Evolutionary conservation across 352 stramenopile genomes (phyloP), one percentile per base, ranked within the genome.

Genomic region (Vaucheria bursata): DNA sequence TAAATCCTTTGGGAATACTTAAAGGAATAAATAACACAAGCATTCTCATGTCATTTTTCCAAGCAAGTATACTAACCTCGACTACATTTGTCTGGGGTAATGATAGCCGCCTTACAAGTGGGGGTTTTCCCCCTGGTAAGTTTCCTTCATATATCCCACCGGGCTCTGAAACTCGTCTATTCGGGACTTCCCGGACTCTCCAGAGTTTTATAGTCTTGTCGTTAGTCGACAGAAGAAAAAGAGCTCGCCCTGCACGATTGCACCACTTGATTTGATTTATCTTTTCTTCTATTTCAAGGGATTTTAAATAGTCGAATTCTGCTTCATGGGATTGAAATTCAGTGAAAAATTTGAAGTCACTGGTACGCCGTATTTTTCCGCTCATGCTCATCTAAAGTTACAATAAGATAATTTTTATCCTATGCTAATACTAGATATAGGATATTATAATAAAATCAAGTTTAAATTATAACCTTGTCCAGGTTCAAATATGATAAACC

Each of bases 251-350:
- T 49, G 87, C 89, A 4, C 87, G 84, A n/a, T 87, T 85, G 75
- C 91, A 96, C 91, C 92, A 98, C 79, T 94, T 93, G 84, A 98
- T 97, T 29, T 96, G 88, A 84, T 97, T 97, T 82, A 98, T 97
- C 77, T 97, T 97, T 80, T 97, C 93, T 79, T 98, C 93, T 77
- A 98, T 97, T 75, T 98, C 94, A 1, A 97, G 87, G 75, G 90
- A 96, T 83, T 97, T 98, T 50, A 98, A 86, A 87, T 97, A 98
- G 86, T 98, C 94, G 78, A 98, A 98, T 84, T 98, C 94, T n/a
- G 91, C 86, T 39, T 94, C 95, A 86, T 98, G 94, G 83, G 91
- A 97, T 86, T 97, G 92, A 74, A 92, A 92, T 77, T 92, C 88
- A 25, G 74, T 85, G 78, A 93, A 96, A 80, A 95, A 94, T n/a